Conservation (phyloP, 108 stramenopile species). For the Nannochloropsis salina region DNA sequence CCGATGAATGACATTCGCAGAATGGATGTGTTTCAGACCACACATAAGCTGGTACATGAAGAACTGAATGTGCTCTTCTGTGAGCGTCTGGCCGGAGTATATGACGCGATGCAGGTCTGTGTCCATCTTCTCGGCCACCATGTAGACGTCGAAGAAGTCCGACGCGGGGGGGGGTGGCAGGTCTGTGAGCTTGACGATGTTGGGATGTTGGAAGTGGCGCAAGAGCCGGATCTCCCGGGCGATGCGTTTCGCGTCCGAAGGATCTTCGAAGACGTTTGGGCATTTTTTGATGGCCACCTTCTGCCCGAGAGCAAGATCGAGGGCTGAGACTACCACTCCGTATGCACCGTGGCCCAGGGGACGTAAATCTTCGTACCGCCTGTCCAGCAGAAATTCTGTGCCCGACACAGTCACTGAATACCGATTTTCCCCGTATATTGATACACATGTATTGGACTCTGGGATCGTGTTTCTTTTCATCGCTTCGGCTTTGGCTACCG, state of each 20-base stretch:
- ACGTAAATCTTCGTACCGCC: conserved; percentile 35
- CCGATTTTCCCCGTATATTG: background rate
- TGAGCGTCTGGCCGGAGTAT: conserved; percentile 72
- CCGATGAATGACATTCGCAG: conserved; percentile 32
- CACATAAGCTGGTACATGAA: conserved; percentile 88
- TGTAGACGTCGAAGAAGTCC: conserved; percentile 34
- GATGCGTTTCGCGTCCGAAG: conserved; percentile 45
- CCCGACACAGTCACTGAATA: background rate
- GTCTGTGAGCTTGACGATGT: conserved; percentile 33
- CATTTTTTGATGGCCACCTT: conserved; percentile 46
- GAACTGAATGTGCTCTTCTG: conserved; percentile 87
- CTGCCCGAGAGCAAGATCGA: conserved; percentile 29
- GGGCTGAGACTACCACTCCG: conserved; percentile 50
- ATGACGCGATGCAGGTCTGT: conserved; percentile 57
- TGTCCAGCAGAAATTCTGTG: conserved; percentile 31
- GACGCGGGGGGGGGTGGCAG: conserved; percentile 26
- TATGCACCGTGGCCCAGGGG: conserved; percentile 54
- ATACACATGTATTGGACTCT: background rate
- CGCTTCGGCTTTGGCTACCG: background rate
- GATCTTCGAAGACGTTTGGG: conserved; percentile 28
- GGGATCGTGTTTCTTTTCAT: background rate
- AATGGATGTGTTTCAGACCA: conserved; percentile 48
- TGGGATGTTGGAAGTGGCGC: conserved; percentile 33
- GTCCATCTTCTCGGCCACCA: conserved; percentile 54
- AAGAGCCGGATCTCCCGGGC: conserved; percentile 48